Evolutionary conservation across 768 basidiomycete species (phyloP), one percentile per base, ranked within the genome.

Genomic region (Daedaleopsis nitida): DNA sequence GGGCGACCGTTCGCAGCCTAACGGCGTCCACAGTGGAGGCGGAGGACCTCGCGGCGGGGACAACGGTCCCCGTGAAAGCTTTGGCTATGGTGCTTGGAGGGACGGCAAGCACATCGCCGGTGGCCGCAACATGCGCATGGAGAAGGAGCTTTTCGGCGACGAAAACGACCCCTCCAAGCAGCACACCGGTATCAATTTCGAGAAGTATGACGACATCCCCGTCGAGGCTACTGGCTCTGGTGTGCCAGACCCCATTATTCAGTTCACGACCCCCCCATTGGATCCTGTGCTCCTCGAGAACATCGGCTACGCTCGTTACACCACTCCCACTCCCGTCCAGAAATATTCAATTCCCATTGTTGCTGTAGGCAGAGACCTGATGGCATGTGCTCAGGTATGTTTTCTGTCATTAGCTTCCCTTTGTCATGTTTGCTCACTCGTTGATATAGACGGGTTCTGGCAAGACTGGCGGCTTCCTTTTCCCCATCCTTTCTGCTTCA

Each of bases 271-370:
- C 69, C 89, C 95, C 49, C 96, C 94, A 63, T 80, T 99, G 69
- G 95, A 99, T 76, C 84, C 91, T 48, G 89, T 96, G 74, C 86
- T 99, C 42, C 81, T 98, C 66, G 95, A 97, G 77, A 99, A 99
- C 78, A 99, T 99, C 66, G 80, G 82, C 35, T 90, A 82, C 76
- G 93, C 97, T 74, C 92, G 86, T 80, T 99, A 98, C 83, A 86
- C 87, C 60, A 94, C 87, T 44, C 97, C 97, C 11, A 99, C 97
- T 53, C 97, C 97, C 23, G 97, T 99, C 68, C 97, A 99, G 87
- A 98, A 98, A 83, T 96, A 98, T 76, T 98, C 97, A 67, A 91
- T 99, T 71, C 97, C 97, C 74, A 98, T 98, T 73, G 96, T 99
- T 68, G 91, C 94, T 60, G 86, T 79, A 66, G 87, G 88, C 69